Base-by-base conservation (phyloP, 228 moss, liverwort and hornwort species). In the Sphagnum magellanicum region DNA sequence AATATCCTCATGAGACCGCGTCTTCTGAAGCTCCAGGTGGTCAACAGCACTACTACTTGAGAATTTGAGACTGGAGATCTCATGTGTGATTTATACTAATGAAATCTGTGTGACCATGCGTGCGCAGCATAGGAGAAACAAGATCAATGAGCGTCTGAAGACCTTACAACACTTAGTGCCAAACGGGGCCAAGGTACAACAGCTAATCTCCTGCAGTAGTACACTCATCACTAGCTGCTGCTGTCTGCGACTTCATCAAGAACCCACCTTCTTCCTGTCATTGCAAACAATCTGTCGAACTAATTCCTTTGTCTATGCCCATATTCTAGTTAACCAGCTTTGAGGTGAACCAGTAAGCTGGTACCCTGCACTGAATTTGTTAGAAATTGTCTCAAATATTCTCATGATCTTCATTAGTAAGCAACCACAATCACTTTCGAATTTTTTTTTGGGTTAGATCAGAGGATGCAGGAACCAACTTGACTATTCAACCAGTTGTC, bases 141-240 rank as follows among this genome's bases (percentile, higher is more conserved):
- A 84, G 58, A 94, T 94, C 71, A 91, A 88, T 48, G 91, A 90
- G 63, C 91, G 94, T 8, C 63, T 94, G 69, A 91, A 85, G 74
- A 83, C 73, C 59, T 68, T 94, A 50, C 91, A 94, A 61, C 84
- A 87, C 53, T 77, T 94, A 47, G 83, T 94, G 68, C 94, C 94
- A 49, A 91, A 91, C 63, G 94, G 94, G 68, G 75, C 86, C 16
- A 91, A 88, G 82, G 94, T 91, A 55, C 55, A 8, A 1, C 55
- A 55, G 55, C 55, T 55, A 55, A 12, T 8, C 55, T 8, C 55
- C 55, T 12, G 55, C 8, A 12, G 12, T 55, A 55, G 1, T 55
- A 55, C 1, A 55, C 55, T 12, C 12, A 8, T 55, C 55, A 12
- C 8, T 8, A 55, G 8, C 55, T 55, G 8, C 55, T 55, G 55